Conservation (phyloP, 1,139 yeast genomes). For the Ogataea hybrid region DNA sequence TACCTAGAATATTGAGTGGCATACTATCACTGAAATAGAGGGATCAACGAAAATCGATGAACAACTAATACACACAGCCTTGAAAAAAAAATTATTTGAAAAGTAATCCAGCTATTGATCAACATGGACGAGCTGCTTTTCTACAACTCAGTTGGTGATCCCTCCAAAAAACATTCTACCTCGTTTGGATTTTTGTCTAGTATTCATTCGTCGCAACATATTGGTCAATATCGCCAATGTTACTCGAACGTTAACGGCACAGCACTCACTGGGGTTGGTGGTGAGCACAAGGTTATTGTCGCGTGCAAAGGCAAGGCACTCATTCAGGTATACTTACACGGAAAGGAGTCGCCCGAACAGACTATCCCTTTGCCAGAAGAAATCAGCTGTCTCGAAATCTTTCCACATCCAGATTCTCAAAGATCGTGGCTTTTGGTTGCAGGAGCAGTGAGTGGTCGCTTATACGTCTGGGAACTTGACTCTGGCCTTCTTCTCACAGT, state of each 20-base stretch:
- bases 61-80: constrained; percentile 4
- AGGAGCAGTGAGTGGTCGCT: constrained; percentile 67
- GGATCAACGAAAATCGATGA: constrained; percentile 1
- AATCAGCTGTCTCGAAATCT: constrained; percentile 52
- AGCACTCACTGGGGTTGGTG: constrained; percentile 42
- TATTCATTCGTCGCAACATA: constrained; percentile 48
- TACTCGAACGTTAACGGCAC: constrained; percentile 42
- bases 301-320: constrained; percentile 71
- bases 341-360: constrained; percentile 81
- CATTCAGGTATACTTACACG: constrained; percentile 69
- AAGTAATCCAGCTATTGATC: neutral
- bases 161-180: constrained; percentile 41
- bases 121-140: constrained; percentile 61
- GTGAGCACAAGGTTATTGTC: constrained; percentile 45
- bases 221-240: constrained; percentile 54
- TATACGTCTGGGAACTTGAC: constrained; percentile 83
- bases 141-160: constrained; percentile 51
- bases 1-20: constrained; percentile 81
- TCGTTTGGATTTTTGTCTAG: constrained; percentile 51
- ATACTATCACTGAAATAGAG: constrained; percentile 36
- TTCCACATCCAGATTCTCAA: constrained; percentile 27
- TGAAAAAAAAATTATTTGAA: constrained; percentile 4
- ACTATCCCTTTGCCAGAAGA: constrained; percentile 84
- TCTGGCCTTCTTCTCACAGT: constrained; percentile 75
- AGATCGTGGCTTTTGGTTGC: constrained; percentile 63